Conservation (phyloP, 176 grass and related monocot genomes). For the Olyra latifolia region DNA sequence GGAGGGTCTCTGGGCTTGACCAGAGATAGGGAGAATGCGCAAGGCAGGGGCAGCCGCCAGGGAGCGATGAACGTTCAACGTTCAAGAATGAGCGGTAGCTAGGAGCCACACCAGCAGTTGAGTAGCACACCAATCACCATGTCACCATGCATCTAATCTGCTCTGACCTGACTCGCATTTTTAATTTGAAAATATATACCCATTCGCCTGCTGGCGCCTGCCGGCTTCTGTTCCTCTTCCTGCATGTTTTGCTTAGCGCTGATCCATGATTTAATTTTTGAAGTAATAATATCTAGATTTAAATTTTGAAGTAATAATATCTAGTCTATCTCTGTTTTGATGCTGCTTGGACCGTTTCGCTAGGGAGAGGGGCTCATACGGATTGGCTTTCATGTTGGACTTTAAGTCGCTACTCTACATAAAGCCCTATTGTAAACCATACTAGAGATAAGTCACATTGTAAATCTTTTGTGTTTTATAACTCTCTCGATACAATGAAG, state of each 20-base stretch:
- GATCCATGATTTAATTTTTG: too few relatives aligned
- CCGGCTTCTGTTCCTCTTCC: neutral
- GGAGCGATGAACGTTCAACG: neutral
- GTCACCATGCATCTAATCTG: neutral
- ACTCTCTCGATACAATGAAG: too few relatives aligned
- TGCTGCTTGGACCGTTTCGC: too few relatives aligned
- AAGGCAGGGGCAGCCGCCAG: neutral
- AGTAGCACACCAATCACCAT: neutral
- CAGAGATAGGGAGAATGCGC: neutral
- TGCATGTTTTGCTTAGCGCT: neutral
- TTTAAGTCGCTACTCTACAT: too few relatives aligned
- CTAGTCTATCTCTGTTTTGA: too few relatives aligned
- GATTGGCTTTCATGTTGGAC: too few relatives aligned
- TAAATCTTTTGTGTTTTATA: too few relatives aligned
- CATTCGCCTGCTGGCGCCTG: neutral
- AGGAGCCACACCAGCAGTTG: neutral
- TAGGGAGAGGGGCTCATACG: too few relatives aligned
- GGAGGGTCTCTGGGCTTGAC: constrained; percentile 18
- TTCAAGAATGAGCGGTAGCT: neutral
- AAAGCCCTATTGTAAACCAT: too few relatives aligned
- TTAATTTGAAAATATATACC: neutral
- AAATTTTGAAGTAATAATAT: too few relatives aligned
- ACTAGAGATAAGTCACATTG: too few relatives aligned
- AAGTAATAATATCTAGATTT: too few relatives aligned
- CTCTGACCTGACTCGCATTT: neutral